These are phyloP conservation scores for Fusarium sp. DNA, from an alignment of 2,329 filamentous ascomycete genomes.

Conservation along the genomic window DNA sequence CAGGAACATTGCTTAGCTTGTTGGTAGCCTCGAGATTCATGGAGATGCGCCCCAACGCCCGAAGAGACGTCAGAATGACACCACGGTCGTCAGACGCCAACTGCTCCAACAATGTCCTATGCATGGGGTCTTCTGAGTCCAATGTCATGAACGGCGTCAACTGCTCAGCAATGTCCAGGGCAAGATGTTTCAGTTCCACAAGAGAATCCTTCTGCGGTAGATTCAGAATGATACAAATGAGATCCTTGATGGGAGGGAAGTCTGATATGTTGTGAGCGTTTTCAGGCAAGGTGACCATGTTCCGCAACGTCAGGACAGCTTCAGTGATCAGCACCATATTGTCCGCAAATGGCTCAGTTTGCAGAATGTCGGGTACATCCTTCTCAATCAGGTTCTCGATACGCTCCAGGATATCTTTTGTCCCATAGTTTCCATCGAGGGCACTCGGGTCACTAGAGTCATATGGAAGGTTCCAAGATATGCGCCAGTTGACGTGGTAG, in stretches of 20 bases:
- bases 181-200: slow-evolving; percentile 88
- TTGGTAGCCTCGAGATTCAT: slow-evolving; percentile 87
- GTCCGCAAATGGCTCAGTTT: slow-evolving; percentile 76
- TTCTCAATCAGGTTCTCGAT: slow-evolving; percentile 71
- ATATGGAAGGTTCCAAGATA: slow-evolving; percentile 69
- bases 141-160: slow-evolving; percentile 83
- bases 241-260: slow-evolving; percentile 78
- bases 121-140: slow-evolving; percentile 78
- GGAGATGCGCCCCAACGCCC: slow-evolving; percentile 85
- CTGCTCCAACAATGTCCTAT: slow-evolving; percentile 74
- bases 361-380: slow-evolving; percentile 72
- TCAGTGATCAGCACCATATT: slow-evolving; percentile 82
- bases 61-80: slow-evolving; percentile 79
- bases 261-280: slow-evolving; percentile 85
- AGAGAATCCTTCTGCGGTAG: slow-evolving; percentile 77
- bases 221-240: slow-evolving; percentile 83
- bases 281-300: slow-evolving; percentile 93
- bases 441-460: slow-evolving; percentile 62
- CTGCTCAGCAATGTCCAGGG: slow-evolving; percentile 90
- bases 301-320: slow-evolving; percentile 86
- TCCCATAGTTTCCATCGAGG: slow-evolving; percentile 59
- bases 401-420: slow-evolving; percentile 67
- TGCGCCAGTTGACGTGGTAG: slow-evolving; percentile 82
- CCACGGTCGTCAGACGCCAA: slow-evolving; percentile 79
- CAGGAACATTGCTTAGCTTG: slow-evolving; percentile 75